Evolutionary conservation across 768 basidiomycete species (phyloP), one percentile per base, ranked within the genome.

Genomic region (Boletus bicolor): DNA sequence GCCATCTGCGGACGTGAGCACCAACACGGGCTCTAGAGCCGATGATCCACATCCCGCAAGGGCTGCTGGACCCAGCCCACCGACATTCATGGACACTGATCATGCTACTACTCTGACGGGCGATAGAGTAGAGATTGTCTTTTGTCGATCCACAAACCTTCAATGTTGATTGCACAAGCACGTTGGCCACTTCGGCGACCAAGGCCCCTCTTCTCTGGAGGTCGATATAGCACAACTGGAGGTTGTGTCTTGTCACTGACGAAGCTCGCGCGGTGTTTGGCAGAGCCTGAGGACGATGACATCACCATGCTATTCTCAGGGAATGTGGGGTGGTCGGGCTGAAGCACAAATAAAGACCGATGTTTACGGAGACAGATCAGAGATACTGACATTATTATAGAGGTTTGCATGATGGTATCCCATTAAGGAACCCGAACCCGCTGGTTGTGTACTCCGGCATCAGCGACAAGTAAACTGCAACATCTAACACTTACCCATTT

Each of bases 1-100:
- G 60, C 57, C 60, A 61, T 11, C 46, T 52, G 4, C 53, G 53
- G 15, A 53, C 24, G 12, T 61, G 58, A 24, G 37, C 30, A 12
- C 37, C 53, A 7, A 61, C 9, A 4, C 21, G 8, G 28, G 51
- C 6, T 19, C 48, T 52, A 14, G 58, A 43, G 5, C 54, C 54
- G 19, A 56, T 10, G 7, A 60, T 51, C 54, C 60, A 60, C 49
- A 56, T 51, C 5, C 50, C 51, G 14, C 58, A 60, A 1, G 58
- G 54, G 30, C 21, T 43, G 19, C 14, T 26, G 38, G 47, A 38
- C 30, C 8, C 30, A 24, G 34, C 44, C 60, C 58, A 53, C 10
- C 43, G 53, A 30, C 60, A 61, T 42, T 52, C 21, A n/a, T 59
- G 38, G n/a, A 59, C 50, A 12, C 3, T 21, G 44, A 53, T 44